Base-by-base conservation (phyloP, 2,329 filamentous ascomycete species). In the Pseudogymnoascus pannorum region DNA sequence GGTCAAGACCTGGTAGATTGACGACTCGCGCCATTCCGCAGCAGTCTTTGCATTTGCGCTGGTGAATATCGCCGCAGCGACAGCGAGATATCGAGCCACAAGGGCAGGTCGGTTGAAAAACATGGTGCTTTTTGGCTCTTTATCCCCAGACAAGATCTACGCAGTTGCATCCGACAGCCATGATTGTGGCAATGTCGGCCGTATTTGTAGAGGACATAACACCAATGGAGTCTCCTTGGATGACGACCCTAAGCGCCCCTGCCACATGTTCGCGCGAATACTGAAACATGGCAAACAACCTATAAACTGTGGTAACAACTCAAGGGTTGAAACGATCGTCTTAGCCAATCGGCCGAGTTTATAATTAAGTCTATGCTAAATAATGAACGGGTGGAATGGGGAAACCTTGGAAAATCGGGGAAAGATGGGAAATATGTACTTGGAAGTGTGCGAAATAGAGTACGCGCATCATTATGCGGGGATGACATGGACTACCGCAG, bases 1-100 rank as follows among this genome's bases (percentile, higher is more conserved):
- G 5, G 75, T 78, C 66, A 77, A 72, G 18, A 75, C 72, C 62
- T 77, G 75, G 62, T 78, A 78, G 59, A 78, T 72, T 1, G 73
- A 72, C 48, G 72, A 70, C 7, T 66, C 60, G 57, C 73, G 73
- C 76, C 76, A 78, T 61, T 66, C 60, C 9, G 58, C 60, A 11
- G 63, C 48, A 31, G 26, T 31, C 26, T 54, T 54, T 29, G 48
- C 48, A n/a, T 18, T 31, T 2, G n/a, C 9, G 9, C 24, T 54
- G n/a, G 26, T 54, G n/a, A 54, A 31, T n/a, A 54, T 11, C 9
- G 48, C 48, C n/a, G 26, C 48, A 12, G n/a, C 24, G 24, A 54
- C n/a, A n/a, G 48, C 24, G 48, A 54, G n/a, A 12, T 18, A 54
- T 54, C 24, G 48, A 6, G 48, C 48, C 2, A 54, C n/a, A 18